phyloP scores from a whole-genome alignment of 257 asterid genomes.

The Apocynum venetum region DNA sequence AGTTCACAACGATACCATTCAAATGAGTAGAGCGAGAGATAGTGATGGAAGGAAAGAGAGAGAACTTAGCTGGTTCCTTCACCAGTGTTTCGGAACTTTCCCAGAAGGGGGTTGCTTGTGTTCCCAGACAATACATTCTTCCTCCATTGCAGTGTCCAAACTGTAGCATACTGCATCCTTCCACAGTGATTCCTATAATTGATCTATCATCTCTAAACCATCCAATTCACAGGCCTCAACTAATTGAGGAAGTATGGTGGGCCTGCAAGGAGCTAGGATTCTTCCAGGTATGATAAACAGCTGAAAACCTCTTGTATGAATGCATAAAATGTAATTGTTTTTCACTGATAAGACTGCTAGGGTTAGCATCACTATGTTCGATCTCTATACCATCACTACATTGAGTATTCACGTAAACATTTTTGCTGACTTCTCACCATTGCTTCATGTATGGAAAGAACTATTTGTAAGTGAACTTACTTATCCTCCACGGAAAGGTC shows the following conservation, averaged over 20 bases:
- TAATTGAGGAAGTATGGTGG: conserved; percentile 11
- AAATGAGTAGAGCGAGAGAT: not conserved
- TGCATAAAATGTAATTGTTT: not conserved
- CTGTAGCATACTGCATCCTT: not conserved
- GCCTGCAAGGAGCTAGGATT: conserved; percentile 19
- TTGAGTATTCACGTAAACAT: not conserved
- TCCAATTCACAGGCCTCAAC: not conserved
- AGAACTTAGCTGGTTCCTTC: conserved; percentile 3
- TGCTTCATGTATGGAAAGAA: not conserved
- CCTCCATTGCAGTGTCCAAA: conserved; percentile 19
- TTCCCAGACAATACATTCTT: conserved; percentile 11
- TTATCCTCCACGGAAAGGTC: not conserved
- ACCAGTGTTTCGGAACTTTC: conserved; percentile 2
- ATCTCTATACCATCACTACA: not conserved
- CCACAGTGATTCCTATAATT: conserved; percentile 1
- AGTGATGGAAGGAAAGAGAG: conserved; percentile 1
- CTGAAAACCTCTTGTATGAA: not conserved
- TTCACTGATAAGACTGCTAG: not conserved
- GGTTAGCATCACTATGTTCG: not conserved
- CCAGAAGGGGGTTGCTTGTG: conserved; percentile 11
- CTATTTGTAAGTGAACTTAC: not conserved
- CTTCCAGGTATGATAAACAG: conserved; percentile 17
- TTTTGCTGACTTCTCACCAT: not conserved
- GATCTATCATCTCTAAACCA: conserved; percentile 13
- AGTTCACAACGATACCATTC: not conserved